Conservation (phyloP, 495 filamentous ascomycete species). For the Schizothecium vesticola region DNA sequence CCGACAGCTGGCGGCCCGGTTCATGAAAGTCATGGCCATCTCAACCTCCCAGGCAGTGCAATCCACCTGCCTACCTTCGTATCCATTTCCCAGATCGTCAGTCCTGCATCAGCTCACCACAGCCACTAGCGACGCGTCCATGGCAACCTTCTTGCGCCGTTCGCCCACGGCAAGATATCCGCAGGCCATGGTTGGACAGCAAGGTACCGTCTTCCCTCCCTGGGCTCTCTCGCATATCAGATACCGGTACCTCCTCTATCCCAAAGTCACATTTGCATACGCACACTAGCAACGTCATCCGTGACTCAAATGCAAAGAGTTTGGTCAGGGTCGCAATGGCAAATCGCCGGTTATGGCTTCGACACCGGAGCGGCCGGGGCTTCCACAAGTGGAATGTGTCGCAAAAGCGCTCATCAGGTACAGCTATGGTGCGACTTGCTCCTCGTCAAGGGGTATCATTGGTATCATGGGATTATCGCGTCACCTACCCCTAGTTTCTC, state of each 20-base stretch:
- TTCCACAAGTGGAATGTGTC: neutral
- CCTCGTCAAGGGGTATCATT: neutral
- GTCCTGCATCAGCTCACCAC: neutral
- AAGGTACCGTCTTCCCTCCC: neutral
- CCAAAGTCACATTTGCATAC: neutral
- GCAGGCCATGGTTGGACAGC: neutral
- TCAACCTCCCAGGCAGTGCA: neutral
- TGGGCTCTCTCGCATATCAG: neutral
- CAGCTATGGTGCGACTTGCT: neutral
- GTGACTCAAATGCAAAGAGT: neutral
- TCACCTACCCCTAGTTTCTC: constrained; percentile 47
- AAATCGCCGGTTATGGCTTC: neutral
- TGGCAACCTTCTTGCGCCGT: neutral
- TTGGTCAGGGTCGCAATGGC: neutral
- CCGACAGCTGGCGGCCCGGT: neutral
- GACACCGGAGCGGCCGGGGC: neutral
- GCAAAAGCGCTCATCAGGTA: neutral
- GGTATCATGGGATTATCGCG: neutral
- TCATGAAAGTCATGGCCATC: neutral
- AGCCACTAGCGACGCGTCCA: neutral
- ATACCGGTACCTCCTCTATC: neutral
- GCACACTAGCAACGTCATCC: neutral
- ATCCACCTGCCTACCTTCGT: neutral
- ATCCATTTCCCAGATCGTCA: neutral
- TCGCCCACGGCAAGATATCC: neutral